Evolutionary conservation across 2,329 filamentous ascomycete genomes (phyloP).

Genomic region (Clathrospora elynae): DNA sequence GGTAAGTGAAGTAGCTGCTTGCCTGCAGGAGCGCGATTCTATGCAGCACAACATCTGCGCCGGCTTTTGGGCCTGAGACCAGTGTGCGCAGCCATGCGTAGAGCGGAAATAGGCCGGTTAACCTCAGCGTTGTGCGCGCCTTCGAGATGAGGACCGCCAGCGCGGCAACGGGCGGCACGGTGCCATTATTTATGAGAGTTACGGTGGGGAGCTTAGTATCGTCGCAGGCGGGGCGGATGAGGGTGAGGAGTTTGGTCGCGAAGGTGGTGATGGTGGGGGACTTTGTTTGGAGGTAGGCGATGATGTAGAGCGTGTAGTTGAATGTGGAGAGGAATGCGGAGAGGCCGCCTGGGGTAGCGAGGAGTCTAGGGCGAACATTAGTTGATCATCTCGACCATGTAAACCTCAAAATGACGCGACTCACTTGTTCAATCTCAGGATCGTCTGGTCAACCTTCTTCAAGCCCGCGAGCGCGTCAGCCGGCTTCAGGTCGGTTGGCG

Average conservation of each 20-base stretch:
- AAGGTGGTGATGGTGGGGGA: slow-evolving; percentile 38
- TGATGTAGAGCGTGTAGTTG: slow-evolving; percentile 55
- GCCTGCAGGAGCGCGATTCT: slow-evolving; percentile 50
- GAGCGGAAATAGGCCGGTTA: slow-evolving; percentile 52
- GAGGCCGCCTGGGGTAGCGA: slow-evolving; percentile 53
- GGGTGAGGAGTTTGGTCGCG: slow-evolving; percentile 39
- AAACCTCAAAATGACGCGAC: neutral
- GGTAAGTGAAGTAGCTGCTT: slow-evolving; percentile 51
- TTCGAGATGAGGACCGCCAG: slow-evolving; percentile 50
- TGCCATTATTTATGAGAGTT: slow-evolving; percentile 32
- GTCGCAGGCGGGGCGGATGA: slow-evolving; percentile 40
- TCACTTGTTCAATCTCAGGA: slow-evolving; percentile 54
- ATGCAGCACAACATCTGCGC: slow-evolving; percentile 51
- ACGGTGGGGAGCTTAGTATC: slow-evolving; percentile 31
- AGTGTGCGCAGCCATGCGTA: slow-evolving; percentile 54
- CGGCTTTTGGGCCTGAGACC: slow-evolving; percentile 49
- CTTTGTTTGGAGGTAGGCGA: slow-evolving; percentile 51
- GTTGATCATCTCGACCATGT: neutral
- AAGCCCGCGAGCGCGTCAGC: slow-evolving; percentile 36
- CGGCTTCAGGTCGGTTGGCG: slow-evolving; percentile 19
- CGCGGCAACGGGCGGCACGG: slow-evolving; percentile 42
- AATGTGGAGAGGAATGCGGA: slow-evolving; percentile 54
- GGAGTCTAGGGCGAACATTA: slow-evolving; percentile 43
- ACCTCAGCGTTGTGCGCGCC: slow-evolving; percentile 52
- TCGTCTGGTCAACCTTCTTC: slow-evolving; percentile 46